Evolutionary conservation across 1,284 basidiomycete species (phyloP), one percentile per base, ranked within the genome.

Genomic region (Tetrapyrgos nigripes): DNA sequence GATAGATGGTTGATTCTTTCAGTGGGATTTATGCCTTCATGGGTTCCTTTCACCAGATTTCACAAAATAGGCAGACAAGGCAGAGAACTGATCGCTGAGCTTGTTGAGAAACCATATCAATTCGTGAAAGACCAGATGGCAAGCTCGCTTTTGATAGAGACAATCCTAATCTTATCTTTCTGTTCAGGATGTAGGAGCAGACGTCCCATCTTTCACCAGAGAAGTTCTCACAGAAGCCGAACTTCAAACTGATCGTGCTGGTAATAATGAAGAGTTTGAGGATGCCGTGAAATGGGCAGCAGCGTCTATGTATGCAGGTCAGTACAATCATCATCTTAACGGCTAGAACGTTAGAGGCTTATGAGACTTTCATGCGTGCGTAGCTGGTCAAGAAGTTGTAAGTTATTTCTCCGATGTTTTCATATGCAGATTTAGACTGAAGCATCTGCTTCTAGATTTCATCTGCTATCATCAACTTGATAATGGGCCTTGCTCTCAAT

Each of bases 241-340:
- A n/a, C n/a, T n/a, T n/a, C n/a, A n/a, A n/a, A 9, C n/a, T 29
- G 14, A 31, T 31, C 9, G 27, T 26, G 44, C 50, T 14, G 33
- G 47, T 6, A 45, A 28, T 29, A 53, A 59, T 45, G 55, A 24
- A 49, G 63, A 9, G 50, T 48, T 21, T 62, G 26, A 53, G 24
- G 33, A 43, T n/a, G 24, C 24, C 21, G 31, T 50, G 3, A 56
- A 51, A 37, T 71, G 69, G 69, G 57, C 68, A 4, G 60, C 70
- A 28, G 69, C 64, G 11, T 46, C 69, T 11, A 66, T 69, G 66
- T 71, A 68, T 57, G 66, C 61, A n/a, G n/a, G n/a, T n/a, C n/a
- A n/a, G n/a, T n/a, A n/a, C n/a, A n/a, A n/a, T n/a, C n/a, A n/a
- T n/a, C n/a, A n/a, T n/a, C n/a, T n/a, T n/a, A n/a, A n/a, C n/a